Base-by-base conservation (phyloP, 148 eudicot species). In the Vaccinium darrowii region DNA sequence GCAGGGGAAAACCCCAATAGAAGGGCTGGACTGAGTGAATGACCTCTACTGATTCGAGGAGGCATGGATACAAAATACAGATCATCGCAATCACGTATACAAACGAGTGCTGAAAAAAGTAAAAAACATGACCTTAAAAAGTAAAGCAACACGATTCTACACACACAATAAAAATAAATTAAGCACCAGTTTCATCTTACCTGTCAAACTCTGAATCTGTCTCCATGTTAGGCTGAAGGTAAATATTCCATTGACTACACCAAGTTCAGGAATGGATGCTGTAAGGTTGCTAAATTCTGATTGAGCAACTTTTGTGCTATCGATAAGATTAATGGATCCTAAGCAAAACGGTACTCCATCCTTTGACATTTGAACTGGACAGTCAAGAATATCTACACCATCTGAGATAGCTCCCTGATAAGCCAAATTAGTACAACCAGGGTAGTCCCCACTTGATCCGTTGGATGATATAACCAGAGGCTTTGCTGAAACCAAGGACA, bases 361-460 rank as follows among this genome's bases (percentile, higher is more conserved):
- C 6, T 43, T 0, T 7, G 47, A 43, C 47, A 43, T 43, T 43
- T 43, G 99, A 82, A 97, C 95, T 65, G 92, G 91, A 84, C 99
- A 97, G 81, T 94, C 99, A 63, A 97, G 92, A 49, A 97, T 86
- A 82, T 97, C 96, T 62, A 88, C 98, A 52, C 98, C 99, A 84
- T 97, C 99, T 54, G 90, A 86, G 71, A 94, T 92, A 71, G 98
- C 99, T 88, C 84, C 73, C 16, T 63, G 51, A 84, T 97, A 95
- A 74, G 99, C 92, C 86, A 88, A 27, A 86, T 95, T 93, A 62
- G 99, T 97, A 84, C 99, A 94, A 65, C 91, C 93, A 74, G 99
- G 99, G 85, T 85, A 95, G 86, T 93, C 91, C 12, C 98, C 99
- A 86, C 99, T 97, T 54, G 99, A 95, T 82, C 99, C 99, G 83